Conservation (phyloP, 352 stramenopile genomes). For the Globisporangium heterothallicum region DNA sequence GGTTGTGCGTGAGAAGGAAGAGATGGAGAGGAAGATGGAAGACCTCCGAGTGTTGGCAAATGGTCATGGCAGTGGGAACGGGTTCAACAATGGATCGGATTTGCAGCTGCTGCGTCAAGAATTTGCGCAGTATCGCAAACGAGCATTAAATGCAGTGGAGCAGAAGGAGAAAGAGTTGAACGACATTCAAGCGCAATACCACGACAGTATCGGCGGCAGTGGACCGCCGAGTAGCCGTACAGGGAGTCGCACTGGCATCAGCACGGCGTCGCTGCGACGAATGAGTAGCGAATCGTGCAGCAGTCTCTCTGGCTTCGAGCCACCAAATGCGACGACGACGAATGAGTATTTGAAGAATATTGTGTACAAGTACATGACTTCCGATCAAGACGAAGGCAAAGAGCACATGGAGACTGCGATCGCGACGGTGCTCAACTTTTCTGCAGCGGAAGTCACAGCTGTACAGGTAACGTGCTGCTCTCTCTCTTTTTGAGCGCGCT, state of each 20-base stretch:
- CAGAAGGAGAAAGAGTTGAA: constrained; percentile 80
- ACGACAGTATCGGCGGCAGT: constrained; percentile 25
- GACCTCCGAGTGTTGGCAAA: constrained; percentile 44
- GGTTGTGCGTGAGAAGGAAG: constrained; percentile 65
- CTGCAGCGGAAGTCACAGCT: constrained; percentile 49
- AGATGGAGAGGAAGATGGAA: constrained; percentile 69
- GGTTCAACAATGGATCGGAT: constrained; percentile 32
- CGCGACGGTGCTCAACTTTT: constrained; percentile 83
- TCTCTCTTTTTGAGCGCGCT: neutral
- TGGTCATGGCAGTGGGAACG: constrained; percentile 20
- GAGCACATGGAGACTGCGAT: constrained; percentile 89
- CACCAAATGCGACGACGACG: constrained; percentile 71
- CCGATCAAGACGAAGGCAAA: constrained; percentile 77
- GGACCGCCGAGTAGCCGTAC: constrained; percentile 32
- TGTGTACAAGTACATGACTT: constrained; percentile 89
- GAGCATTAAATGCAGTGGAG: constrained; percentile 70
- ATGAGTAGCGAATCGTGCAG: constrained; percentile 80
- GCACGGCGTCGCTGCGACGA: constrained; percentile 36
- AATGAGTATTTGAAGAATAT: constrained; percentile 91
- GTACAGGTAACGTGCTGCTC: constrained; percentile 31
- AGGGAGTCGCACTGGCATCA: constrained; percentile 31
- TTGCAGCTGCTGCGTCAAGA: constrained; percentile 66
- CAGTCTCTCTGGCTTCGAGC: constrained; percentile 75
- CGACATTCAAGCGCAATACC: constrained; percentile 60
- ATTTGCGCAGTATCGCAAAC: constrained; percentile 76